Conservation (phyloP, 768 basidiomycete species). For the Tephrocybe sp. region DNA sequence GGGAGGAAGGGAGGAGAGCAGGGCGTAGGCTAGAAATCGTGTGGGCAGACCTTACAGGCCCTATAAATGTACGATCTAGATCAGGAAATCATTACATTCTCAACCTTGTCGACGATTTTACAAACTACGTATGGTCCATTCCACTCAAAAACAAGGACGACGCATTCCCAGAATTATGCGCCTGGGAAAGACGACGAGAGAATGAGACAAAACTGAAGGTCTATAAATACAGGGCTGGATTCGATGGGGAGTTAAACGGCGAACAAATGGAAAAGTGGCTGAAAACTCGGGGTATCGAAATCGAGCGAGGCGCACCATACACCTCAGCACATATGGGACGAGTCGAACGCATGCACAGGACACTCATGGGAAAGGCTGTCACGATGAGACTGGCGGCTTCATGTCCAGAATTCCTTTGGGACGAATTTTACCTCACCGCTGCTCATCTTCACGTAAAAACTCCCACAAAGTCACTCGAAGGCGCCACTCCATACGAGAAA, state of each 20-base stretch:
- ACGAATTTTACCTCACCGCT: background rate
- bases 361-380: slow-evolving; percentile 22
- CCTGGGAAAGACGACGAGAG: slow-evolving; percentile 25
- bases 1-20: slow-evolving; percentile 3
- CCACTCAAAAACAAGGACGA: slow-evolving; percentile 28
- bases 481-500: background rate
- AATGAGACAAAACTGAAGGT: slow-evolving; percentile 9
- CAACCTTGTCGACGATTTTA: background rate
- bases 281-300: slow-evolving; percentile 7
- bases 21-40: background rate
- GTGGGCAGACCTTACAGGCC: background rate
- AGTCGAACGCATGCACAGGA: slow-evolving; percentile 31
- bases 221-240: slow-evolving; percentile 2
- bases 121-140: slow-evolving; percentile 25
- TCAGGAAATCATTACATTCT: background rate
- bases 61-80: background rate
- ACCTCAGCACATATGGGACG: slow-evolving; percentile 33
- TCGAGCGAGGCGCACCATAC: slow-evolving; percentile 22
- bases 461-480: background rate
- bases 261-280: slow-evolving; percentile 13
- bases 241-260: slow-evolving; percentile 24
- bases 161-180: slow-evolving; percentile 20
- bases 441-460: background rate
- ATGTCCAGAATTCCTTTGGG: slow-evolving; percentile 24
- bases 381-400: slow-evolving; percentile 23